phyloP scores from a whole-genome alignment of 768 basidiomycete genomes.

The Coprinopsis cinerea region DNA sequence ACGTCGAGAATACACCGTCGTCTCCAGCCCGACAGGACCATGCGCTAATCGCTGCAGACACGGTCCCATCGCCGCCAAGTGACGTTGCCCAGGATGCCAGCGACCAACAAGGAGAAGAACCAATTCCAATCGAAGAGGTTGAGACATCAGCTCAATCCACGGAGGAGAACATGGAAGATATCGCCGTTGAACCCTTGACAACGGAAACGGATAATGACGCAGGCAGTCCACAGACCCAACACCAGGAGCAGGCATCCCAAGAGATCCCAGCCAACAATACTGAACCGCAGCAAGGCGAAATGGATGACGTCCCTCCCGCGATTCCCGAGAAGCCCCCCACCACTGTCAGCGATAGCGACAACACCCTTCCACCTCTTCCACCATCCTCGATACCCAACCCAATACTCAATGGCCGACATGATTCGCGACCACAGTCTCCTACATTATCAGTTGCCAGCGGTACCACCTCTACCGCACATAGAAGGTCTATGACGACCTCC shows the following conservation, averaged over 20 bases:
- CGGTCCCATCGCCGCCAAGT: not conserved
- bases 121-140: not conserved
- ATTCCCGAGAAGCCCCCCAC: too few relatives aligned
- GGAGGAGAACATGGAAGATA: not conserved
- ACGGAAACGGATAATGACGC: too few relatives aligned
- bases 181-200: not conserved
- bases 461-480: conserved; percentile 29
- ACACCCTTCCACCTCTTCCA: not conserved
- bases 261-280: too few relatives aligned
- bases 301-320: too few relatives aligned
- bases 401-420: conserved; percentile 9
- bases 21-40: not conserved
- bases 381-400: not conserved
- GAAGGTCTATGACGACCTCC: conserved; percentile 55
- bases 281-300: too few relatives aligned
- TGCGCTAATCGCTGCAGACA: not conserved
- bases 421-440: conserved; percentile 20
- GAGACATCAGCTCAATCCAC: not conserved
- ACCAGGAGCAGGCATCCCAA: too few relatives aligned
- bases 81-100: not conserved
- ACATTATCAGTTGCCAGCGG: conserved; percentile 19
- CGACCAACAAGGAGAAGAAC: not conserved
- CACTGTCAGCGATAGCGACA: too few relatives aligned
- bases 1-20: not conserved
- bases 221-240: too few relatives aligned